Conservation (phyloP, 2,329 filamentous ascomycete species). For the Hymenoscyphus albidus region DNA sequence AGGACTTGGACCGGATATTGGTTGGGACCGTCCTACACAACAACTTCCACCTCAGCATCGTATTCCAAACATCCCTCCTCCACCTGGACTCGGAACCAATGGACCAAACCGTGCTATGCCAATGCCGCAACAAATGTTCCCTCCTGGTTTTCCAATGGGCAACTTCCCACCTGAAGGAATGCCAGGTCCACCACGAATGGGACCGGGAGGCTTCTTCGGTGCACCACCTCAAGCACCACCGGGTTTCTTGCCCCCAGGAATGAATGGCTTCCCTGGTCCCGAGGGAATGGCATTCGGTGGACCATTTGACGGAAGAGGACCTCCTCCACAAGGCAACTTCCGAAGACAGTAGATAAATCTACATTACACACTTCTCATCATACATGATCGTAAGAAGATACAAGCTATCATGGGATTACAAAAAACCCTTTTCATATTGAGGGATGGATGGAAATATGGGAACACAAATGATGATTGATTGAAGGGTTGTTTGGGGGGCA, state of each 20-base stretch:
- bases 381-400: too few species aligned
- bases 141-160: conserved; percentile 55
- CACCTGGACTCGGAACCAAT: conserved; percentile 51
- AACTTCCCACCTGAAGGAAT: conserved; percentile 48
- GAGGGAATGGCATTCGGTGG: conserved; percentile 47
- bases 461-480: too few species aligned
- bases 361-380: neutral
- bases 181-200: conserved; percentile 43
- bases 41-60: conserved; percentile 39
- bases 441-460: neutral
- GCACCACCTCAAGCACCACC: conserved; percentile 44
- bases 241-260: conserved; percentile 52
- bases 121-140: conserved; percentile 54
- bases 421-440: neutral
- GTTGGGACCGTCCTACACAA: conserved; percentile 35
- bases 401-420: neutral
- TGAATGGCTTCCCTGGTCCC: conserved; percentile 54
- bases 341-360: conserved; percentile 36
- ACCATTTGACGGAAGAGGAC: conserved; percentile 53
- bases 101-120: conserved; percentile 41
- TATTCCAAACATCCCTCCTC: conserved; percentile 54
- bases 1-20: conserved; percentile 50
- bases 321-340: conserved; percentile 48
- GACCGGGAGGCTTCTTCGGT: conserved; percentile 37
- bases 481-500: too few species aligned